Evolutionary conservation across 208 protist genomes (phyloP).

Genomic region (Trypanosoma lewisi): DNA sequence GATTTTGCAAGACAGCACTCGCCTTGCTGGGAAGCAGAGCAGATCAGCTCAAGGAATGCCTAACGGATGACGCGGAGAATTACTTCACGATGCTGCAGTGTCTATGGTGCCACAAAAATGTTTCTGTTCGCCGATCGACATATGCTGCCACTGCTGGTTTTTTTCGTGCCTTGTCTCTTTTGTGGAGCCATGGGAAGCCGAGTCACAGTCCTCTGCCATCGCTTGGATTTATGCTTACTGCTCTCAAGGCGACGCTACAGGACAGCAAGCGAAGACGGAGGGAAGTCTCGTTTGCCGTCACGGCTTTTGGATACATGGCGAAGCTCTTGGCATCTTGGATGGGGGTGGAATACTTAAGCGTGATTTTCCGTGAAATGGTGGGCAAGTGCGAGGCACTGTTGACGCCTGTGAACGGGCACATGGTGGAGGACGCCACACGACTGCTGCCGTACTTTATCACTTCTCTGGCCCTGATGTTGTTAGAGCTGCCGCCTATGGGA

Average conservation of each 20-base stretch:
- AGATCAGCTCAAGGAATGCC: slow-evolving; percentile 29
- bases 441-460: slow-evolving; percentile 31
- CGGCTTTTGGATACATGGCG: slow-evolving; percentile 34
- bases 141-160: slow-evolving; percentile 37
- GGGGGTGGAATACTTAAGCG: slow-evolving; percentile 12
- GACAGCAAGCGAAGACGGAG: background rate
- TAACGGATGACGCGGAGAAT: slow-evolving; percentile 25
- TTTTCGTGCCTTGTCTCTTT: slow-evolving; percentile 32
- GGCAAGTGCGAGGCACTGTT: slow-evolving; percentile 25
- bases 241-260: slow-evolving; percentile 16
- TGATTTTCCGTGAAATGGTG: slow-evolving; percentile 21
- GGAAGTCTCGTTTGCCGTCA: slow-evolving; percentile 33
- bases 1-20: slow-evolving; percentile 42
- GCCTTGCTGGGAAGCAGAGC: slow-evolving; percentile 30
- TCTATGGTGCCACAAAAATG: slow-evolving; percentile 60
- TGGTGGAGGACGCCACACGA: slow-evolving; percentile 21
- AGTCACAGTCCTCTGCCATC: background rate
- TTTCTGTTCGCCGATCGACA: slow-evolving; percentile 40
- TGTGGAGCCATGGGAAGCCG: background rate
- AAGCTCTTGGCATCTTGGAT: slow-evolving; percentile 21
- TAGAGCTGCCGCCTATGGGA: slow-evolving; percentile 23
- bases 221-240: slow-evolving; percentile 17
- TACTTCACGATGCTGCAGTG: slow-evolving; percentile 21
- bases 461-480: slow-evolving; percentile 34
- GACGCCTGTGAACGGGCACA: slow-evolving; percentile 1